Evolutionary conservation across 768 basidiomycete genomes (phyloP).

Genomic region (Phlegmacium glaucopus): DNA sequence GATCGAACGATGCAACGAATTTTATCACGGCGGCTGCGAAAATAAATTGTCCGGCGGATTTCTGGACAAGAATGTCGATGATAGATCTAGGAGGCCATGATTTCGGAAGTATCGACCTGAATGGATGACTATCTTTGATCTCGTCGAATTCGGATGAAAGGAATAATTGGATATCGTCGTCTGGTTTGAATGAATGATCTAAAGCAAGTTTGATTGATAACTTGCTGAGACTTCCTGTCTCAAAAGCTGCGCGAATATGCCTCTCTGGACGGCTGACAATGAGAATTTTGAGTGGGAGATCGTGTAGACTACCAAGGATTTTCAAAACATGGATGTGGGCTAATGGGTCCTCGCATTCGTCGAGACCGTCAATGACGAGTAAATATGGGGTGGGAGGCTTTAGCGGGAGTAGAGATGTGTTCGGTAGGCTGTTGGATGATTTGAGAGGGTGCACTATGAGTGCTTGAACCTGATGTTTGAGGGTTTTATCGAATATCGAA

Average conservation of each 20-base stretch:
- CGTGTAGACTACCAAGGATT: background rate
- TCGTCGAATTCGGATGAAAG: background rate
- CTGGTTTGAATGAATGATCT: constrained; percentile 3
- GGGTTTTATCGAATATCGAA: constrained; percentile 6
- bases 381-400: background rate
- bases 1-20: background rate
- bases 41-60: background rate
- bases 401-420: too few relatives aligned
- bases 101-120: background rate
- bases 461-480: constrained; percentile 1
- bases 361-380: constrained; percentile 5
- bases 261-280: constrained; percentile 11
- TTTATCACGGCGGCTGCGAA: background rate
- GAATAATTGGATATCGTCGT: constrained; percentile 2
- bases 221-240: background rate
- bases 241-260: constrained; percentile 1
- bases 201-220: constrained; percentile 1
- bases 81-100: background rate
- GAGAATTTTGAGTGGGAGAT: constrained; percentile 4
- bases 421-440: background rate
- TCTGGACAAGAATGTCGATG: background rate
- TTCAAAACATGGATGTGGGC: constrained; percentile 3
- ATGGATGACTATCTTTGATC: background rate
- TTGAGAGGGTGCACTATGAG: constrained; percentile 6
- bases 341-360: constrained; percentile 1